Base-by-base conservation (phyloP, 768 basidiomycete species). In the Hericium coralloides region DNA sequence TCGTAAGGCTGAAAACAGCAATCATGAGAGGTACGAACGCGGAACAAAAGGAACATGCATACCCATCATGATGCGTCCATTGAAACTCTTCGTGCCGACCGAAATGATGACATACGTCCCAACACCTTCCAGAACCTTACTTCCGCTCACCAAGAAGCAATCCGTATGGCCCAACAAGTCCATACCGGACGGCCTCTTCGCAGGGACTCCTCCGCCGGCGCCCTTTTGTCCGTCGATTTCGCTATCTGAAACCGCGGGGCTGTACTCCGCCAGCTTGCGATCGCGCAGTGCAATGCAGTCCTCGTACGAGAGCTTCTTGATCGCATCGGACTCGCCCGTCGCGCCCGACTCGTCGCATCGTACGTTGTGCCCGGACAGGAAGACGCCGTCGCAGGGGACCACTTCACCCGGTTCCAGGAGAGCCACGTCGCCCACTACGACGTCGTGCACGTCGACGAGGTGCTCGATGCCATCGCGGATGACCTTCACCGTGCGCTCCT, bases 31-130 rank as follows among this genome's bases (percentile, higher is more conserved):
- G 26, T 22, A 1, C 1, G 39, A 45, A 45, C 55, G 38, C 50
- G 55, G 54, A 45, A 43, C 49, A 17, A 15, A 22, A 23, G 56
- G 43, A 58, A 18, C 48, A 4, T 17, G 73, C 86, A 38, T 65
- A 95, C 93, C 89, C 86, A 95, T 95, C 91, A 98, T 93, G 65
- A 98, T 94, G 48, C 93, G 82, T 41, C 97, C 97, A 67, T 98
- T 93, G 72, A 98, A 98, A 63, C 88, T 92, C 73, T 87, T 90
- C 12, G 82, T 83, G 12, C 97, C 97, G 51, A 98, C 92, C 2
- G 92, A 85, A 52, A 97, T 88, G 52, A 98, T 84, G 51, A 99
- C 85, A 65, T 98, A 99, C 57, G 76, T 79, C 25, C 97, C 97
- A 48, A 95, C 87, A 45, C 97, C 97, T 71, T 98, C 97, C 20